Conservation (phyloP, 2,329 filamentous ascomycete genomes). For the Malbranchea zuffiana region DNA sequence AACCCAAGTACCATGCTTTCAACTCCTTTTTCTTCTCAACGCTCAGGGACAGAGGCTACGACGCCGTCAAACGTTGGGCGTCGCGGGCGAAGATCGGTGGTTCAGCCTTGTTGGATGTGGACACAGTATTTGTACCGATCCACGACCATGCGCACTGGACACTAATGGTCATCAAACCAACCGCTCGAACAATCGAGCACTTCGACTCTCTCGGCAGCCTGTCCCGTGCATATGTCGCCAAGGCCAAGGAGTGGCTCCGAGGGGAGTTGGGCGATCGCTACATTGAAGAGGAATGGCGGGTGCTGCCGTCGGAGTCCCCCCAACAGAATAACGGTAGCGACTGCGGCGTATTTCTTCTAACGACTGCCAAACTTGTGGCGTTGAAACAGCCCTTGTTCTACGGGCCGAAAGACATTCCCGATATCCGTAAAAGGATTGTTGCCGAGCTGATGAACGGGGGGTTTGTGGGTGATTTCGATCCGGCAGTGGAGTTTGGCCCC, state of each 20-base stretch:
- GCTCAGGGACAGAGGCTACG: slow-evolving; percentile 31
- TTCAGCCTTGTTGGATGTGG: slow-evolving; percentile 33
- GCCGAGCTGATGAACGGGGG: slow-evolving; percentile 39
- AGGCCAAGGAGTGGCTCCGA: slow-evolving; percentile 33
- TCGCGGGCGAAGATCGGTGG: slow-evolving; percentile 39
- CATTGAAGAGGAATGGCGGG: slow-evolving; percentile 35
- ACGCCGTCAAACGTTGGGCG: slow-evolving; percentile 34
- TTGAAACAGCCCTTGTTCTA: slow-evolving; percentile 35
- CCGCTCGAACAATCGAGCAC: slow-evolving; percentile 35
- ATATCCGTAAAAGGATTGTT: slow-evolving; percentile 37
- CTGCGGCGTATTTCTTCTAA: slow-evolving; percentile 41
- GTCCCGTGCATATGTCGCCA: slow-evolving; percentile 24
- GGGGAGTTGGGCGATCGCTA: slow-evolving; percentile 33
- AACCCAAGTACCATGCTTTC: slow-evolving; percentile 35
- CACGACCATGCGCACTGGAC: slow-evolving; percentile 40
- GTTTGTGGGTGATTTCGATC: slow-evolving; percentile 33
- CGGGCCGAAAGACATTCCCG: slow-evolving; percentile 29
- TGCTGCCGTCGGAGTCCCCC: slow-evolving; percentile 31
- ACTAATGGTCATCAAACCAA: slow-evolving; percentile 36
- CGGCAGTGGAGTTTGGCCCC: slow-evolving; percentile 12
- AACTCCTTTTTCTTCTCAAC: slow-evolving; percentile 37
- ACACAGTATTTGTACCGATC: slow-evolving; percentile 39
- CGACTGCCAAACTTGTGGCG: slow-evolving; percentile 39
- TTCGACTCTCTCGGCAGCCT: slow-evolving; percentile 36
- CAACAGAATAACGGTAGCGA: slow-evolving; percentile 39